Evolutionary conservation across 306 rosid species (phyloP).

Genomic region (Vigna angularis): DNA sequence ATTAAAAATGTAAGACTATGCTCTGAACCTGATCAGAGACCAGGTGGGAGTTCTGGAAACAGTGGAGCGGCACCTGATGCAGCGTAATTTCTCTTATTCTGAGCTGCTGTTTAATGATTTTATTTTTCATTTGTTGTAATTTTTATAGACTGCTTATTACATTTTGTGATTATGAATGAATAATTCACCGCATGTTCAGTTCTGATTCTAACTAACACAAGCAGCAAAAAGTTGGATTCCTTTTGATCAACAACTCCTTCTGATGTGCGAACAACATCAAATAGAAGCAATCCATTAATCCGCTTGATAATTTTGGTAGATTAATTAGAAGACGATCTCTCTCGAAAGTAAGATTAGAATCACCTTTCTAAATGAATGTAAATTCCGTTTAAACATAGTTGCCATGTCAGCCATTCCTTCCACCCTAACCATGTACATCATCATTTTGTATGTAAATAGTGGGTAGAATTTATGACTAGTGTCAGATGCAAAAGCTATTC

Average conservation of each 20-base stretch:
- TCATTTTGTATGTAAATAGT: conserved; percentile 32
- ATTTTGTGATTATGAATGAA: conserved; percentile 22
- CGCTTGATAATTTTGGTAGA: conserved; percentile 27
- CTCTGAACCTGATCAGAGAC: no score
- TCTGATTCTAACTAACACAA: conserved; percentile 20
- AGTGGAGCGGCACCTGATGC: no score
- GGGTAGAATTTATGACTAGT: conserved; percentile 5
- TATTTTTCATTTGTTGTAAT: no score
- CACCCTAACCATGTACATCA: conserved; percentile 8
- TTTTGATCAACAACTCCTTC: neutral
- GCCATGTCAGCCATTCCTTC: neutral
- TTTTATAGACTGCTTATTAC: no score
- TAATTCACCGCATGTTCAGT: neutral
- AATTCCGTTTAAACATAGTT: conserved; percentile 16
- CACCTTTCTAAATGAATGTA: conserved; percentile 12
- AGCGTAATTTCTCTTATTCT: no score
- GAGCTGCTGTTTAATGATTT: no score
- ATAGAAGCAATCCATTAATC: conserved; percentile 3
- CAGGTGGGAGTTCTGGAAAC: no score
- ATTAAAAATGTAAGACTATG: no score
- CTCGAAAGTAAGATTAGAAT: neutral
- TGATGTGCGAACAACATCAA: conserved; percentile 8
- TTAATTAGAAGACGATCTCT: conserved; percentile 26
- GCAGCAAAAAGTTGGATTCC: neutral
- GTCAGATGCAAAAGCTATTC: conserved; percentile 28